Evolutionary conservation across 495 filamentous ascomycete species (phyloP).

Genomic region (Saxispiralis lemnorum): DNA sequence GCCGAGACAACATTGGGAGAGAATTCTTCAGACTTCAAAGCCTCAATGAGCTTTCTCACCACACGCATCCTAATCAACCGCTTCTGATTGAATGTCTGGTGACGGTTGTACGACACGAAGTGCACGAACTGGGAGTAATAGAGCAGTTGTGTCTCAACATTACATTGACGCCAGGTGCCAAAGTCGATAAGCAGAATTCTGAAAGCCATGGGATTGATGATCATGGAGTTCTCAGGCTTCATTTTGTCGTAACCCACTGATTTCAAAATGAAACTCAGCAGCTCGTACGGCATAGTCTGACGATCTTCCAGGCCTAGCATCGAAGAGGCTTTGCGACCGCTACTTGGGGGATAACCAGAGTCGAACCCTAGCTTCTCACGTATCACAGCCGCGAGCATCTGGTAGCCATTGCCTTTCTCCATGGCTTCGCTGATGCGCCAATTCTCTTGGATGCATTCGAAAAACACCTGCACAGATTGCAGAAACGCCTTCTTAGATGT

Average conservation of each 20-base stretch:
- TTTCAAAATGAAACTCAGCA: conserved; percentile 57
- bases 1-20: conserved; percentile 47
- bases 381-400: conserved; percentile 61
- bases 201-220: conserved; percentile 89
- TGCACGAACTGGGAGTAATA: conserved; percentile 83
- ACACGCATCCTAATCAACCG: conserved; percentile 82
- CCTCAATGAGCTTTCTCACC: conserved; percentile 75
- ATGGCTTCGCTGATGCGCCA: conserved; percentile 98
- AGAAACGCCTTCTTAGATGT: conserved; percentile 47
- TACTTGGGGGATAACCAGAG: background rate
- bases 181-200: conserved; percentile 78
- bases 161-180: conserved; percentile 74
- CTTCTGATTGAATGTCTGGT: conserved; percentile 78
- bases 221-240: conserved; percentile 65
- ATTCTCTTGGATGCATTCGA: conserved; percentile 65
- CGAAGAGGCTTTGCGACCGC: conserved; percentile 14
- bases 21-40: conserved; percentile 69
- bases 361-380: conserved; percentile 53
- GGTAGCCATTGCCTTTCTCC: conserved; percentile 88
- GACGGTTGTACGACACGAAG: conserved; percentile 70
- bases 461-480: conserved; percentile 66
- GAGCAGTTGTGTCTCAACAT: conserved; percentile 52
- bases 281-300: conserved; percentile 45
- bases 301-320: conserved; percentile 32
- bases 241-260: conserved; percentile 76